phyloP scores from a whole-genome alignment of 148 eudicot genomes.

The Fagopyrum homotropicum region DNA sequence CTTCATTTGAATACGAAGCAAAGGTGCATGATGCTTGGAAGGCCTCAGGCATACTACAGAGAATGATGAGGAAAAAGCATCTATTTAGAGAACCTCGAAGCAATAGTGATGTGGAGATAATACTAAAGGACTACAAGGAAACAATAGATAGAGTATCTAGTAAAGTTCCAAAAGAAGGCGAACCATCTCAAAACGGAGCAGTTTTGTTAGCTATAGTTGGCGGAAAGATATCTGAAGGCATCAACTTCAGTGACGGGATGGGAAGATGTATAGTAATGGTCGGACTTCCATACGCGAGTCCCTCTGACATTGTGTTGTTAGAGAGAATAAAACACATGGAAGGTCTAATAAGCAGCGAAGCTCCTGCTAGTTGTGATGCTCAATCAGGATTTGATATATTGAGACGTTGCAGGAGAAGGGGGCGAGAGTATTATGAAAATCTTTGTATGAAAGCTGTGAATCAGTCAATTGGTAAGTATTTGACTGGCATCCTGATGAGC shows the following conservation, averaged over 20 bases:
- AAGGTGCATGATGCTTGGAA: constrained; percentile 79
- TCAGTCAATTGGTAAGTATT: constrained; percentile 84
- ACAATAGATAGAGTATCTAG: constrained; percentile 36
- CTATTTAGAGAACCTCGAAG: constrained; percentile 85
- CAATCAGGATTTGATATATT: constrained; percentile 62
- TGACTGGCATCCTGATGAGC: no score
- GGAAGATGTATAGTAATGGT: constrained; percentile 94
- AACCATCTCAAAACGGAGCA: constrained; percentile 58
- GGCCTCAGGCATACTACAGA: constrained; percentile 64
- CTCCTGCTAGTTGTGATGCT: constrained; percentile 23
- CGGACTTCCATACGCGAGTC: constrained; percentile 93
- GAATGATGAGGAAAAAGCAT: constrained; percentile 64
- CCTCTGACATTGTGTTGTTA: constrained; percentile 76
- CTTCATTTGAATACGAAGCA: constrained; percentile 84
- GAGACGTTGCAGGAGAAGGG: constrained; percentile 74
- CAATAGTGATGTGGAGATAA: constrained; percentile 59
- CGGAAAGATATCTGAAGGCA: constrained; percentile 95
- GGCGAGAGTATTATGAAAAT: constrained; percentile 89
- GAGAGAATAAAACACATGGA: constrained; percentile 91
- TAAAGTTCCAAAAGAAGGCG: constrained; percentile 19
- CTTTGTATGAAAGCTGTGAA: constrained; percentile 98
- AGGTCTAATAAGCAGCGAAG: constrained; percentile 35
- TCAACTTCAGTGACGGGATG: constrained; percentile 93
- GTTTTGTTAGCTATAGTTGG: constrained; percentile 87
- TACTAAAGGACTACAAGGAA: constrained; percentile 72